Conservation (phyloP, 108 stramenopile species). For the Stephanodiscus minutulus region DNA sequence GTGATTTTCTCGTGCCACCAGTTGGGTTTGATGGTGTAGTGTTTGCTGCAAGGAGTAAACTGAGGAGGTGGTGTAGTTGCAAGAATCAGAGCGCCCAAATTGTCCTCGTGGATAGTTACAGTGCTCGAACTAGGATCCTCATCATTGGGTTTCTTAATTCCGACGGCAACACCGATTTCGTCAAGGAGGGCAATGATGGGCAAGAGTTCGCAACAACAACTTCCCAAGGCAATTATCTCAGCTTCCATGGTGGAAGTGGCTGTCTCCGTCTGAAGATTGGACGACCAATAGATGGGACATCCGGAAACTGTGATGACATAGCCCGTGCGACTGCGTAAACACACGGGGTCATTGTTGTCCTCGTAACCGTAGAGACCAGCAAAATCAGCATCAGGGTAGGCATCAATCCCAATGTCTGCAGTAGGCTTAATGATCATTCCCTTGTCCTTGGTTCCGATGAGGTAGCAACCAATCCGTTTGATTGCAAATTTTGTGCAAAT, state of each 20-base stretch:
- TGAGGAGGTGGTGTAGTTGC: slow-evolving; percentile 17
- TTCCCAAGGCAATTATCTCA: slow-evolving; percentile 50
- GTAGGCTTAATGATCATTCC: slow-evolving; percentile 43
- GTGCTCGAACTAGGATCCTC: background rate
- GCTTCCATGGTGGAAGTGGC: too few species aligned
- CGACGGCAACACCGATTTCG: too few species aligned
- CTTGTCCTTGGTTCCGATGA: slow-evolving; percentile 38
- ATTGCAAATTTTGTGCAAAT: slow-evolving; percentile 40
- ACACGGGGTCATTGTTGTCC: slow-evolving; percentile 59
- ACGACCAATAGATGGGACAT: too few species aligned
- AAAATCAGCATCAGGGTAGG: too few species aligned
- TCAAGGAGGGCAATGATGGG: too few species aligned
- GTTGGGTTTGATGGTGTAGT: slow-evolving; percentile 1
- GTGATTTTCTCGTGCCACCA: too few species aligned
- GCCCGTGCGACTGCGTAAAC: too few species aligned
- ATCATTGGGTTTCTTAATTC: too few species aligned
- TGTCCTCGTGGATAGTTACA: slow-evolving; percentile 25
- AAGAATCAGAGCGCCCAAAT: slow-evolving; percentile 17
- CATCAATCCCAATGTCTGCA: too few species aligned
- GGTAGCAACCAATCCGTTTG: slow-evolving; percentile 44
- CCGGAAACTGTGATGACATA: too few species aligned
- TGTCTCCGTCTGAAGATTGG: too few species aligned
- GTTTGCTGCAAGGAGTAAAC: slow-evolving; percentile 15
- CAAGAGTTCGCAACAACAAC: slow-evolving; percentile 18
- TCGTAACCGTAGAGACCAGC: too few species aligned